These are phyloP conservation scores for Paraphaeosphaeria sporulosa DNA, from an alignment of 2,329 filamentous ascomycete genomes.

Conservation along the genomic window DNA sequence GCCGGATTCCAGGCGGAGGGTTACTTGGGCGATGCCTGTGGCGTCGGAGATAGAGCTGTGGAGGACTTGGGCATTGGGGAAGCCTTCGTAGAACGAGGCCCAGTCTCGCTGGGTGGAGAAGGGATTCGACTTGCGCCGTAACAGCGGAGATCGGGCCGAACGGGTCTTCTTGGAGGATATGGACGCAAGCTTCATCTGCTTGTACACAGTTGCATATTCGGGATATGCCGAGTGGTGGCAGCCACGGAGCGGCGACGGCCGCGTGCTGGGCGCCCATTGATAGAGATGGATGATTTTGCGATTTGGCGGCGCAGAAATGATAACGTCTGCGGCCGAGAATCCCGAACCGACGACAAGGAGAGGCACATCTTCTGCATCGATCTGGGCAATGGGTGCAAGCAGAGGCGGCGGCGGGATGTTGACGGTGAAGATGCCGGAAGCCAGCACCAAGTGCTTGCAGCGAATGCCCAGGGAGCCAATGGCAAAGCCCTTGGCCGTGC, in stretches of 20 bases:
- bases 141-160: conserved; percentile 31
- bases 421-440: conserved; percentile 66
- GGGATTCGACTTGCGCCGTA: conserved; percentile 51
- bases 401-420: conserved; percentile 60
- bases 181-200: conserved; percentile 64
- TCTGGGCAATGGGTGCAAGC: conserved; percentile 55
- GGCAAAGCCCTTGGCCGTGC: conserved; percentile 57
- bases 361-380: conserved; percentile 42
- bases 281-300: conserved; percentile 67
- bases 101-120: conserved; percentile 60
- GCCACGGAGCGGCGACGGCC: conserved; percentile 64
- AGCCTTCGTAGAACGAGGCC: conserved; percentile 61
- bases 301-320: conserved; percentile 60
- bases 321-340: conserved; percentile 68
- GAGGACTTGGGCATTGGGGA: conserved; percentile 61
- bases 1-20: conserved; percentile 54
- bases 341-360: conserved; percentile 67
- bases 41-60: conserved; percentile 35
- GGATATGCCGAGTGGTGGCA: conserved; percentile 69
- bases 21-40: conserved; percentile 43
- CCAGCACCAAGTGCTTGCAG: conserved; percentile 65
- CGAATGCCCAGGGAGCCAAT: conserved; percentile 60
- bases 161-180: conserved; percentile 30
- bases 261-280: conserved; percentile 64
- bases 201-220: conserved; percentile 67